Evolutionary conservation across 306 rosid genomes (phyloP).

Genomic region (Prunus padus): DNA sequence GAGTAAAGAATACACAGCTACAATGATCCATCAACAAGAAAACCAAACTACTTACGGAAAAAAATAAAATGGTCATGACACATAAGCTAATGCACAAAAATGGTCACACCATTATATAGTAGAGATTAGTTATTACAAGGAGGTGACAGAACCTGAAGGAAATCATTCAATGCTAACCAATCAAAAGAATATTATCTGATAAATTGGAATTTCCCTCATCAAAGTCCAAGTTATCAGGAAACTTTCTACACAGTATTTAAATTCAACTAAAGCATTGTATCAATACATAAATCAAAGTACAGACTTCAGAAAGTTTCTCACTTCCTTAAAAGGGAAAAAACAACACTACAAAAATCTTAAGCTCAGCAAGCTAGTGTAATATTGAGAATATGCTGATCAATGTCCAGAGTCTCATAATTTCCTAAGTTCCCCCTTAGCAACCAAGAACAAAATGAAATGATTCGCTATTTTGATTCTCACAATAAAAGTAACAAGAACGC

Average conservation of each 20-base stretch:
- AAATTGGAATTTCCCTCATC: not conserved
- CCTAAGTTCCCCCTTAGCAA: not conserved
- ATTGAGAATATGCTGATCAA: not conserved
- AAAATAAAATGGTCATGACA: not conserved
- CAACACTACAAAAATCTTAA: not conserved
- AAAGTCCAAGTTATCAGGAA: not conserved
- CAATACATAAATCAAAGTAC: not conserved
- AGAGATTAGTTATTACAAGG: not conserved
- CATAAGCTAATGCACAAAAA: not conserved
- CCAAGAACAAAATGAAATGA: constrained; percentile 7
- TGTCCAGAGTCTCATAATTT: not conserved
- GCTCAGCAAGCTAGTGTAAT: not conserved
- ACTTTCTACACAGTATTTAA: not conserved
- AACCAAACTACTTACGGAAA: not conserved
- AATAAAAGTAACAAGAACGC: constrained; percentile 40
- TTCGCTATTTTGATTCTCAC: not conserved
- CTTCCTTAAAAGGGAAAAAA: not conserved
- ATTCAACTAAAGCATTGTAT: not conserved
- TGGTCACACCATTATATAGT: not conserved
- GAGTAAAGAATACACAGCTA: constrained; percentile 21
- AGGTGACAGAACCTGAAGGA: not conserved
- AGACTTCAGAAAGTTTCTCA: not conserved
- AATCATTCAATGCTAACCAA: constrained; percentile 1
- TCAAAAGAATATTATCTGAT: not conserved
- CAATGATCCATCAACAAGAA: constrained; percentile 18